Conservation (phyloP, 2,329 filamentous ascomycete genomes). For the Myriosclerotinia curreyana region DNA sequence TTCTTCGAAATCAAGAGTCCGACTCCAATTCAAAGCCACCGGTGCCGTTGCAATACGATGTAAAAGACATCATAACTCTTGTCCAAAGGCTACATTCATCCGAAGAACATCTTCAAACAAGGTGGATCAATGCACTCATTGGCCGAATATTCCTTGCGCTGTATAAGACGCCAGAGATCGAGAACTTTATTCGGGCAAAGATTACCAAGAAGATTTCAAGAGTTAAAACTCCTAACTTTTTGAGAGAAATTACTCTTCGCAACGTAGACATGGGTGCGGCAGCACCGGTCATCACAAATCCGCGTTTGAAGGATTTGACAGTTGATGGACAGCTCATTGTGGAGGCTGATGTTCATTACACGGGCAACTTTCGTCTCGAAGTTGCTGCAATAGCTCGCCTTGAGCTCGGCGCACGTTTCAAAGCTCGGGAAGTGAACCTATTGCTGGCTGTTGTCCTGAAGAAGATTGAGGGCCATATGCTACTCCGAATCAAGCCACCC, state of each 20-base stretch:
- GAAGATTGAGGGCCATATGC: slow-evolving; percentile 77
- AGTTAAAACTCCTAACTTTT: slow-evolving; percentile 86
- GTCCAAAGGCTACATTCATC: slow-evolving; percentile 89
- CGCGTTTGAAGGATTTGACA: slow-evolving; percentile 81
- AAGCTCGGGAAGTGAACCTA: slow-evolving; percentile 83
- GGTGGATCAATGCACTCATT: slow-evolving; percentile 90
- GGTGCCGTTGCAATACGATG: slow-evolving; percentile 71
- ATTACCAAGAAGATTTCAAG: slow-evolving; percentile 95
- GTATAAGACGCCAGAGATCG: slow-evolving; percentile 79
- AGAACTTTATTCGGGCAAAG: slow-evolving; percentile 76
- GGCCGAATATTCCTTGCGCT: slow-evolving; percentile 84
- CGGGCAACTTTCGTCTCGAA: slow-evolving; percentile 83
- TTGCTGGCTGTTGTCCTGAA: slow-evolving; percentile 82
- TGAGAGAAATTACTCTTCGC: slow-evolving; percentile 78
- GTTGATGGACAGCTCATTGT: slow-evolving; percentile 87
- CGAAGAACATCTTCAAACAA: slow-evolving; percentile 83
- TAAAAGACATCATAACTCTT: slow-evolving; percentile 81
- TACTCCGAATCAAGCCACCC: slow-evolving; percentile 88
- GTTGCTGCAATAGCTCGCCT: slow-evolving; percentile 91
- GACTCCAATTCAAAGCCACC: slow-evolving; percentile 60
- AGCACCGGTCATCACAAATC: slow-evolving; percentile 84
- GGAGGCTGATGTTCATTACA: slow-evolving; percentile 85
- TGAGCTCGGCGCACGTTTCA: slow-evolving; percentile 84
- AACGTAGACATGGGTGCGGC: slow-evolving; percentile 83
- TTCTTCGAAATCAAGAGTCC: slow-evolving; percentile 80